phyloP scores from a whole-genome alignment of 495 filamentous ascomycete genomes.

The Penicillium paxilli region DNA sequence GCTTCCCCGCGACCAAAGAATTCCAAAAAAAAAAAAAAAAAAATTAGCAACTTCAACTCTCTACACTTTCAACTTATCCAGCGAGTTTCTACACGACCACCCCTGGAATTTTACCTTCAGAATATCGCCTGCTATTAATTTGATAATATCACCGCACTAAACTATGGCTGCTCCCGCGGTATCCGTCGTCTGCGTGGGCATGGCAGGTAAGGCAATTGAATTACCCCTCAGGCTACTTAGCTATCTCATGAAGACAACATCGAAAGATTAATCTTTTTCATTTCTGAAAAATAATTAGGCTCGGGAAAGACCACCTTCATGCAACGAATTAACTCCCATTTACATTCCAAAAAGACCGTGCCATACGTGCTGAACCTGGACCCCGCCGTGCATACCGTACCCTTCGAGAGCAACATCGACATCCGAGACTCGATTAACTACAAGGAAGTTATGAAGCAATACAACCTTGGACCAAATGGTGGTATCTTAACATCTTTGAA shows the following conservation, averaged over 20 bases:
- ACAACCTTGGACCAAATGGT: conserved; percentile 96
- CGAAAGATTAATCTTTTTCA: conserved; percentile 2
- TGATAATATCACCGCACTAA: background rate
- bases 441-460: conserved; percentile 99
- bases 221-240: conserved; percentile 1
- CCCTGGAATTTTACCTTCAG: background rate
- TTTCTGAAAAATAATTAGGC: conserved; percentile 56
- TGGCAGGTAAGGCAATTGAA: conserved; percentile 65
- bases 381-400: conserved; percentile 89
- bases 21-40: too few relatives aligned
- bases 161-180: conserved; percentile 55
- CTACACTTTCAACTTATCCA: background rate
- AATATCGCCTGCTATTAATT: background rate
- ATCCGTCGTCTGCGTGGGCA: conserved; percentile 92
- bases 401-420: conserved; percentile 98
- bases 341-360: conserved; percentile 69
- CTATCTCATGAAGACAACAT: background rate
- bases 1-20: too few relatives aligned
- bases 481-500: conserved; percentile 97
- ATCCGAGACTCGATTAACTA: conserved; percentile 99
- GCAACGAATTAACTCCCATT: conserved; percentile 91
- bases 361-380: conserved; percentile 98
- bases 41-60: too few relatives aligned
- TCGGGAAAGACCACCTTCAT: conserved; percentile 99
- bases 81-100: background rate